Percentiles rank a stretch among this genome's conserved stretches.
Evolutionary conservation across 148 eudicot species (phyloP).

Genomic region (Silene latifolia): DNA sequence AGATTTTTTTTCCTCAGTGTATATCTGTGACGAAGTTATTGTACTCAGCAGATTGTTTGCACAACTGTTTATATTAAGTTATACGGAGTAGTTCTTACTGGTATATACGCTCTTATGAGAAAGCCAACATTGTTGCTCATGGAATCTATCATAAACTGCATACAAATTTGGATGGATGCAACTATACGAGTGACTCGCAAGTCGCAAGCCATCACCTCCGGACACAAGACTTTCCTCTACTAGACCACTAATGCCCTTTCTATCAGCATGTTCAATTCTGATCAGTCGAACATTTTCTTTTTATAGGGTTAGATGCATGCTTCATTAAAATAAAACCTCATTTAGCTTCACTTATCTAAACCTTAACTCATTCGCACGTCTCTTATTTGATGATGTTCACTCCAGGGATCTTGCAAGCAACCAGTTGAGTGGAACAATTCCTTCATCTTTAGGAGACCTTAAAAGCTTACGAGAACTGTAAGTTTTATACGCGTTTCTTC

Average conservation of each 20-base stretch:
- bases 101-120: neutral
- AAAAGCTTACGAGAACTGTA: constrained; percentile 70
- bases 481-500: constrained; percentile 32
- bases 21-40: neutral
- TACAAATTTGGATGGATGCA: too few species aligned
- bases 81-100: neutral
- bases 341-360: neutral
- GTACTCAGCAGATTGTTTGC: neutral
- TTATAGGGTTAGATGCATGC: neutral
- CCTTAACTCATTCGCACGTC: neutral
- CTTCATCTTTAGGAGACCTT: constrained; percentile 68
- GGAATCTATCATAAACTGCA: neutral
- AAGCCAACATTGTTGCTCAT: neutral
- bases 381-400: constrained; percentile 12
- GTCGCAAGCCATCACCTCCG: too few species aligned
- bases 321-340: neutral
- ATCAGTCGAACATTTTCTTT: neutral
- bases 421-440: constrained; percentile 63
- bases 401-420: constrained; percentile 74
- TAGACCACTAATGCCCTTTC: too few species aligned
- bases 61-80: neutral
- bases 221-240: too few species aligned
- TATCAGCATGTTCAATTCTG: neutral
- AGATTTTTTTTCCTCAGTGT: constrained; percentile 25
- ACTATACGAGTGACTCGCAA: too few species aligned